Conservation (phyloP, 1,284 basidiomycete genomes). For the Schizophyllum commune region DNA sequence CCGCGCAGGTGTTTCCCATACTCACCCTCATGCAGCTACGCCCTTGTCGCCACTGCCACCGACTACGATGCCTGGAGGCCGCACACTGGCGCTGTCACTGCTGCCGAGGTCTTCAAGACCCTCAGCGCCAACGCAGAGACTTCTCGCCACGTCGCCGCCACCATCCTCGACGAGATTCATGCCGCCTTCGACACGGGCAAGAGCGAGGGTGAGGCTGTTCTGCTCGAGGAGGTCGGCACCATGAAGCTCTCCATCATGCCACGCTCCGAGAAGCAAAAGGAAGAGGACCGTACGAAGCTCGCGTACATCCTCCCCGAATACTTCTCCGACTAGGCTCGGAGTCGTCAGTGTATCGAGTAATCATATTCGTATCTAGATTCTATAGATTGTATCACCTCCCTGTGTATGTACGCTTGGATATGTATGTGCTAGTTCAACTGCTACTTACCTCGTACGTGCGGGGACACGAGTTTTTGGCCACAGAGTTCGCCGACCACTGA, state of each 20-base stretch:
- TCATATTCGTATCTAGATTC: neutral
- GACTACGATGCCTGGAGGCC: slow-evolving; percentile 91
- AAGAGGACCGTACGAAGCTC: slow-evolving; percentile 1
- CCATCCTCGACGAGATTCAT: slow-evolving; percentile 50
- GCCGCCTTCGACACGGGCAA: neutral
- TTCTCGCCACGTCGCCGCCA: slow-evolving; percentile 67
- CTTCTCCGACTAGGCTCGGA: slow-evolving; percentile 1
- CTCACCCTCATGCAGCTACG: slow-evolving; percentile 51
- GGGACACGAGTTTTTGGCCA: no score
- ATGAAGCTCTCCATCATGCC: slow-evolving; percentile 13
- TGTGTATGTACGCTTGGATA: neutral
- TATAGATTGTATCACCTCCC: neutral
- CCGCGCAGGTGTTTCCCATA: neutral
- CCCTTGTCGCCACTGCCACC: slow-evolving; percentile 84
- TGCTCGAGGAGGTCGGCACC: slow-evolving; percentile 9
- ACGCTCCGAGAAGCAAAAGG: slow-evolving; percentile 1
- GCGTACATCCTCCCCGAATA: slow-evolving; percentile 13
- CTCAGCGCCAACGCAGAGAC: slow-evolving; percentile 81
- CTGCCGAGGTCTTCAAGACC: slow-evolving; percentile 84
- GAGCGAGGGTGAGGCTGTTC: neutral
- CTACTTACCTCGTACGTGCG: no score
- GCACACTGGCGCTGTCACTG: slow-evolving; percentile 75
- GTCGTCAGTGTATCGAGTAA: neutral
- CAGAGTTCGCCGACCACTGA: no score
- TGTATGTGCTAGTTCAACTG: no score